These are phyloP conservation scores for Mucor racemosus DNA, from an alignment of 371 early-diverging fungal genomes.

Conservation along the genomic window DNA sequence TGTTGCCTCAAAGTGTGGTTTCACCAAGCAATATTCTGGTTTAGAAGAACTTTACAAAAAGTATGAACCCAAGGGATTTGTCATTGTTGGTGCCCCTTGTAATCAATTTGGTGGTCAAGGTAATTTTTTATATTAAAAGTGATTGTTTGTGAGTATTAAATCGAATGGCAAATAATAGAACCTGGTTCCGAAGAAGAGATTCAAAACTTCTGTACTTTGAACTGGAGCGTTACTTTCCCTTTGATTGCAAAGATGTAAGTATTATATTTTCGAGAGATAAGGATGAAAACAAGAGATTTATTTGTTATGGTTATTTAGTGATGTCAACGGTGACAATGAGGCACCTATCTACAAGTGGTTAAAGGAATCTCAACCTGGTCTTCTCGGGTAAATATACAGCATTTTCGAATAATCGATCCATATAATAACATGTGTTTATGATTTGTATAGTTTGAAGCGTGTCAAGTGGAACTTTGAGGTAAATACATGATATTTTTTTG, in stretches of 20 bases:
- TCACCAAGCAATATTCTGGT: conserved; percentile 85
- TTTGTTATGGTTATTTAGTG: conserved; percentile 32
- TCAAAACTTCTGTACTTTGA: conserved; percentile 65
- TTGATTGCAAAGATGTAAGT: conserved; percentile 79
- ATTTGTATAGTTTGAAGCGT: conserved; percentile 43
- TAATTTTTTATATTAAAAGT: not conserved
- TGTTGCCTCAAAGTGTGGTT: conserved; percentile 94
- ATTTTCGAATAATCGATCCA: not conserved
- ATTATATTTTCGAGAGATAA: not conserved
- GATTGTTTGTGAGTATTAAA: no score
- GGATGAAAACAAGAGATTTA: not conserved
- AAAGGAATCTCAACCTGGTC: conserved; percentile 61
- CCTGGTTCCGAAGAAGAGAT: conserved; percentile 67
- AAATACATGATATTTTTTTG: conserved; percentile 10
- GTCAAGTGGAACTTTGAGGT: conserved; percentile 79
- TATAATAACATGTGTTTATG: not conserved
- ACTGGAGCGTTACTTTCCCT: conserved; percentile 81
- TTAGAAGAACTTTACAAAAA: conserved; percentile 81
- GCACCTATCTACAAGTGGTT: conserved; percentile 74
- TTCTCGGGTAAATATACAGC: conserved; percentile 43
- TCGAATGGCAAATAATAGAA: conserved; percentile 27
- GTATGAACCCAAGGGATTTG: conserved; percentile 72
- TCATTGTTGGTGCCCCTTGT: conserved; percentile 82
- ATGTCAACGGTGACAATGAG: conserved; percentile 77
- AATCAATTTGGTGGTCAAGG: conserved; percentile 84